phyloP scores from a whole-genome alignment of 2,329 filamentous ascomycete species.

The Monilinia fructigena region DNA sequence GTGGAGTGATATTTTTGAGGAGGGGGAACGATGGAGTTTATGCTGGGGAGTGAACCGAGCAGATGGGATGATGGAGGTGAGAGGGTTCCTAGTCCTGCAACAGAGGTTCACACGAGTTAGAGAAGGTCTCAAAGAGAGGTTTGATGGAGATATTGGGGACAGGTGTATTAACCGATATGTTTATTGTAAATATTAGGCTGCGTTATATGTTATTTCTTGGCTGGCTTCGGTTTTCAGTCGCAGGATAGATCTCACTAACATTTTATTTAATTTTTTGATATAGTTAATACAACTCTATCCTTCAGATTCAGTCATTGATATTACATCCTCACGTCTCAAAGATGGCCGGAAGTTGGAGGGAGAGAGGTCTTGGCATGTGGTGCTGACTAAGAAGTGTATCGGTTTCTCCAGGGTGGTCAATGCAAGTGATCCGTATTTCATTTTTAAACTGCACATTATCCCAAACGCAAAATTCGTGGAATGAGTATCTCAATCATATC shows the following conservation, averaged over 20 bases:
- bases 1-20: slow-evolving; percentile 64
- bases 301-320: neutral
- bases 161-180: no score
- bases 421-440: no score
- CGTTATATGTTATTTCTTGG: neutral
- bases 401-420: no score
- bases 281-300: neutral
- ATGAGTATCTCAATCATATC: no score
- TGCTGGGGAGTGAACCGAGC: slow-evolving; percentile 52
- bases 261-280: neutral
- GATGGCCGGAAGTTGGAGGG: no score
- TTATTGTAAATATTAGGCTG: neutral
- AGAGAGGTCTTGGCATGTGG: no score
- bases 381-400: no score
- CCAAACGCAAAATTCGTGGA: no score
- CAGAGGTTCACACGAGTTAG: neutral
- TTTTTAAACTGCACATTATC: no score
- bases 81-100: slow-evolving; percentile 63
- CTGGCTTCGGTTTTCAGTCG: neutral
- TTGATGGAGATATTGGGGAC: neutral
- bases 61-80: slow-evolving; percentile 44
- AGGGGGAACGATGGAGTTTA: slow-evolving; percentile 62
- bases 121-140: neutral
- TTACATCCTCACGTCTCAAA: no score
- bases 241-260: neutral